Evolutionary conservation across 257 asterid genomes (phyloP), one percentile per base, ranked within the genome.

Genomic region (Ligustrum vulgare): DNA sequence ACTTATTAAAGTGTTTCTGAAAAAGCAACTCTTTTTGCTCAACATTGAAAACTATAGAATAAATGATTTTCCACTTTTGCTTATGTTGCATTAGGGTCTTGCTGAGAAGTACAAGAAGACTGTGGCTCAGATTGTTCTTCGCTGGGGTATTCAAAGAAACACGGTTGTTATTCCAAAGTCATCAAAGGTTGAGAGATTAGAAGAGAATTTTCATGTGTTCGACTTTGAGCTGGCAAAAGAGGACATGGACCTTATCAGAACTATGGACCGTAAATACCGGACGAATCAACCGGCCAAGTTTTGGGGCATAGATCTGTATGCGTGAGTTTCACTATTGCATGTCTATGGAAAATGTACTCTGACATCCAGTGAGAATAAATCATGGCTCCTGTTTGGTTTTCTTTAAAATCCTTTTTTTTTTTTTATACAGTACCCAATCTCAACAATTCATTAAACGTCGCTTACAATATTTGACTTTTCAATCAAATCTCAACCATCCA

Each of bases 201-300:
- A 72, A 39, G 91, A 87, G 77, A 89, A 87, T 56, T 87, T 85
- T 51, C 22, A 68, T 12, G 80, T 85, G 49, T 78, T 73, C 2
- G 86, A 85, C 73, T 87, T 89, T 12, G 89, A 82, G 70, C 85
- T 89, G 8, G 31, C 83, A 3, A 72, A 85, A 33, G 89, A 78
- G 35, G 89, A 86, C 64, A 79, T 83, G 87, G 86, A 87, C n/a
- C 73, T 75, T 34, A 78, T 86, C 82, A 82, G 74, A 76, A 68
- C 75, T 25, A 6, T 88, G 78, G 89, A 88, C 70, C 83, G 88
- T 11, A 79, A 78, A n/a, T 58, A 73, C 16, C 78, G 93, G 74
- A 86, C 93, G 67, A 88, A 88, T 80, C 89, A 81, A 75, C 93
- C 93, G 22, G 84, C 89, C 78, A 84, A 81, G 71, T 84, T 86